These are phyloP conservation scores for Citrus sinensis DNA, from an alignment of 345 rosid genomes.

Conservation along the genomic window DVS_A1.0 CM039163.1:63501-64000, in stretches of 20 bases:
- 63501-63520: slow-evolving; percentile 36
- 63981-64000: no score
- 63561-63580: background rate
- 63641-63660: slow-evolving; percentile 51
- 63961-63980: background rate
- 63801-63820: background rate
- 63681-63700: background rate
- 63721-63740: background rate
- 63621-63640: slow-evolving; percentile 20
- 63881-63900: background rate
- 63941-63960: background rate
- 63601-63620: background rate
- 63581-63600: background rate
- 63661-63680: slow-evolving; percentile 27
- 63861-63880: background rate
- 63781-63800: background rate
- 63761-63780: background rate
- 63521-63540: slow-evolving; percentile 57
- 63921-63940: no score
- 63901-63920: no score
- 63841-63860: background rate
- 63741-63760: background rate
- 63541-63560: slow-evolving; percentile 8
- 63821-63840: background rate
- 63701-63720: background rate